A percentile compares a stretch with the other conserved stretches of the same genome.
These are phyloP conservation scores for Ziziphus jujuba DNA, from an alignment of 306 rosid genomes.

Conservation along the genomic window DNA sequence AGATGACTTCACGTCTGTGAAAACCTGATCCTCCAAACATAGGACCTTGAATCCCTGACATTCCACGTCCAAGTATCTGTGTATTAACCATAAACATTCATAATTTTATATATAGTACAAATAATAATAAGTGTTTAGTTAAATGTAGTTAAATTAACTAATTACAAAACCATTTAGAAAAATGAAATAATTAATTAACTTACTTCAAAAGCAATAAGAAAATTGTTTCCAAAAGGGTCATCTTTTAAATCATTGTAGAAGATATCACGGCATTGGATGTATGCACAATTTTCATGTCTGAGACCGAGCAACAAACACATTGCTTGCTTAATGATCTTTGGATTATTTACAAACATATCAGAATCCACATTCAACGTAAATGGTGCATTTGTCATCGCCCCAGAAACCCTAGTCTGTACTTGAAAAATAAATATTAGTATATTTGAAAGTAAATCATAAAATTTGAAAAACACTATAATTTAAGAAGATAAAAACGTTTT, in stretches of 20 bases:
- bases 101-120: too few species aligned
- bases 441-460: too few species aligned
- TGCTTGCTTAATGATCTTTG: neutral
- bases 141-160: too few species aligned
- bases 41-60: constrained; percentile 24
- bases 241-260: neutral
- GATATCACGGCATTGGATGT: neutral
- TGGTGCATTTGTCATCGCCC: neutral
- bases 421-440: too few species aligned
- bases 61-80: constrained; percentile 16
- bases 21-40: constrained; percentile 17
- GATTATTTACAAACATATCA: neutral
- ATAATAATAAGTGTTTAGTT: too few species aligned
- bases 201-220: neutral
- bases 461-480: too few species aligned
- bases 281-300: neutral
- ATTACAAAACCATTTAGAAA: too few species aligned
- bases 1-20: constrained; percentile 20
- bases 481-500: too few species aligned
- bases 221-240: neutral
- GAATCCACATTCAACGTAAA: neutral
- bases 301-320: neutral
- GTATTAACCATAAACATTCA: neutral
- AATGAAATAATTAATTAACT: neutral
- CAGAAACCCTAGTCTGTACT: neutral